phyloP scores from a whole-genome alignment of 73 alveolate genomes.

The Tetrahymena thermophila region DNA sequence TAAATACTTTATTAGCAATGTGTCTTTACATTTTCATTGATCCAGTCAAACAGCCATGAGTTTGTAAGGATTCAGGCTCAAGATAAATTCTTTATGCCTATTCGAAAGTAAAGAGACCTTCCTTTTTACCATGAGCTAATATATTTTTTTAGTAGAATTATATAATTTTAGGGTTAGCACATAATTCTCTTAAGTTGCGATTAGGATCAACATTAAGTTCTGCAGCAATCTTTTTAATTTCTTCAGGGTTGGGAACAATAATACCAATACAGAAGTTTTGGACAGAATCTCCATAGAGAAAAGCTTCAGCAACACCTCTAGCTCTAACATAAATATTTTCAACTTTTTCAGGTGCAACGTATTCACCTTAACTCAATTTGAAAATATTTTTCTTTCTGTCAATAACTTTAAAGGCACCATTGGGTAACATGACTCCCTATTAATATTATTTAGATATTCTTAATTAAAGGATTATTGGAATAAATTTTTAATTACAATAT shows the following conservation, averaged over 20 bases:
- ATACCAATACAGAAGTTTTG: constrained; percentile 61
- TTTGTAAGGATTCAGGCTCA: not conserved
- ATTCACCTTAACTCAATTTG: constrained; percentile 94
- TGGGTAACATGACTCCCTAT: constrained; percentile 64
- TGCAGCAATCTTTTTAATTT: constrained; percentile 43
- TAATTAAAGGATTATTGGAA: not conserved
- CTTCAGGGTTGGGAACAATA: constrained; percentile 72
- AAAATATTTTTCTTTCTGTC: constrained; percentile 97
- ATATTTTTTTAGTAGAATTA: not conserved
- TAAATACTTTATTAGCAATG: not conserved
- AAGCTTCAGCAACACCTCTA: constrained; percentile 66
- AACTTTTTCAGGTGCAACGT: constrained; percentile 95
- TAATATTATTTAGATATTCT: not conserved
- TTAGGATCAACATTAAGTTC: not conserved
- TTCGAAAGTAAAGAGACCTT: not conserved
- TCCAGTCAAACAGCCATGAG: not conserved
- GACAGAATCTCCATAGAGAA: constrained; percentile 88
- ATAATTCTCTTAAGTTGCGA: constrained; percentile 19
- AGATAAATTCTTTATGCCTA: not conserved
- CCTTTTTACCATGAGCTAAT: constrained; percentile 1
- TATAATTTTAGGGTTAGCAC: constrained; percentile 1
- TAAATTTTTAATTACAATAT: constrained; percentile 24
- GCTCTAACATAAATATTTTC: constrained; percentile 72
- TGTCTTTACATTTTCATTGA: constrained; percentile 11
- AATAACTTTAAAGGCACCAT: constrained; percentile 82